A percentile compares a stretch with the other conserved stretches of the same genome.
Evolutionary conservation across 768 basidiomycete genomes (phyloP).

Genomic region (Russula griseocarnosa): DNA sequence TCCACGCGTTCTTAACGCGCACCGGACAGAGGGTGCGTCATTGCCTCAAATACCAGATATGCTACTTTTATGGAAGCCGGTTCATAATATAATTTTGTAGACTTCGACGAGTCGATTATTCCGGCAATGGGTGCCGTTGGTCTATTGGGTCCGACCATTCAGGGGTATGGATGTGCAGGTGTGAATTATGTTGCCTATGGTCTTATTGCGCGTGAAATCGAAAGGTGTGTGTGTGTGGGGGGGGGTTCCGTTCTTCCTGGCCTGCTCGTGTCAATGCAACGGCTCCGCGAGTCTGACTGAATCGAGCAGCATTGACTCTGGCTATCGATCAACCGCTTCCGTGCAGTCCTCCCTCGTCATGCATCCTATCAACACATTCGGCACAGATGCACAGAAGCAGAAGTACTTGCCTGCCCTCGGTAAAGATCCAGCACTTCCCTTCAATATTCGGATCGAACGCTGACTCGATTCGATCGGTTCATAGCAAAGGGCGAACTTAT

Average conservation of each 20-base stretch:
- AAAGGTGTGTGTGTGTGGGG: constrained; percentile 74
- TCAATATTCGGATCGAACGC: neutral
- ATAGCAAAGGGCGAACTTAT: constrained; percentile 79
- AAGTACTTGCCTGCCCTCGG: constrained; percentile 85
- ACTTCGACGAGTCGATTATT: constrained; percentile 71
- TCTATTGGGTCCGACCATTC: constrained; percentile 85
- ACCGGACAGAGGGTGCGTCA: constrained; percentile 75
- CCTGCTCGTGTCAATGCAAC: neutral
- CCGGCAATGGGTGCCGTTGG: constrained; percentile 93
- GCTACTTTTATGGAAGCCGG: neutral
- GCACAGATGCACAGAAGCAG: constrained; percentile 84
- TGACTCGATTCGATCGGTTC: neutral
- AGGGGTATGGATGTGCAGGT: constrained; percentile 93
- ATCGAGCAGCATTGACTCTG: constrained; percentile 77
- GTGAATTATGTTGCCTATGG: constrained; percentile 90
- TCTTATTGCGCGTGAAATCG: constrained; percentile 88
- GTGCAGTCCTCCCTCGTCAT: constrained; percentile 96
- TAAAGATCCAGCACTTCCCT: constrained; percentile 31
- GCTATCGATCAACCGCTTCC: constrained; percentile 91
- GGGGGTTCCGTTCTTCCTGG: neutral
- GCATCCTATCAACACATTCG: constrained; percentile 90
- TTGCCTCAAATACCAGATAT: neutral
- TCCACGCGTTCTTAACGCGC: constrained; percentile 86
- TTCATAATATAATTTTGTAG: constrained; percentile 37
- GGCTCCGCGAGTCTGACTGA: constrained; percentile 4